Base-by-base conservation (phyloP, 768 basidiomycete species). In the Rhizopogon vesiculosus region DNA sequence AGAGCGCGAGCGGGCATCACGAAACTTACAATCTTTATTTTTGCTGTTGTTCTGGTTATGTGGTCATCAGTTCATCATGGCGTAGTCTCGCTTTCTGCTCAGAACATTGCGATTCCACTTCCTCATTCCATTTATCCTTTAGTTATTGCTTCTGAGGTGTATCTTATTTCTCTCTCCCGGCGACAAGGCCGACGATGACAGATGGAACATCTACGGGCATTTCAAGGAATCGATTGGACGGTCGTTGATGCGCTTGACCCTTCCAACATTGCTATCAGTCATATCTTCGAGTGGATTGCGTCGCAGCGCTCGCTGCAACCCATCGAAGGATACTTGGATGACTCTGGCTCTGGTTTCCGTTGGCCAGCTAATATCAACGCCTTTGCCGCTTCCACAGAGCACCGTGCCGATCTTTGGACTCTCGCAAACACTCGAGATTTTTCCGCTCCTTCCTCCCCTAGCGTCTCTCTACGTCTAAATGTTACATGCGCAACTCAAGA, bases 91-190 rank as follows among this genome's bases (percentile, higher is more conserved):
- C 33, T 18, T 48, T 19, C 31, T 33, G 2, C 31, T 18, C 33
- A 48, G 7, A 15, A 19, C 18, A 15, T 9, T 15, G 19, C 10
- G 31, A 33, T 33, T 33, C 31, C 31, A 18, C 7, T 12, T n/a
- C 10, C 4, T 7, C 12, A 7, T 18, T 18, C 7, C 13, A 18
- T 13, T 13, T 7, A 19, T 48, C 31, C 18, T 3, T 6, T 61
- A 55, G 10, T 69, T 82, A 61, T 79, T 31, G 71, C 77, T 15
- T 69, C 73, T 5, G 61, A 71, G 8, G 74, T 82, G 51, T 84
- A 80, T 59, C 80, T 89, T 1, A 62, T 90, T 42, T 85, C 85
- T 25, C 81, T 89, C 29, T 78, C 80, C 8, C 69, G 64, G 28
- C 78, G 88, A 31, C 61, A 61, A 16, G 86, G 86, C 57, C 74